These are phyloP conservation scores for Ophiostoma australiae DNA, from an alignment of 2,329 filamentous ascomycete genomes.

Conservation along the genomic window DNA sequence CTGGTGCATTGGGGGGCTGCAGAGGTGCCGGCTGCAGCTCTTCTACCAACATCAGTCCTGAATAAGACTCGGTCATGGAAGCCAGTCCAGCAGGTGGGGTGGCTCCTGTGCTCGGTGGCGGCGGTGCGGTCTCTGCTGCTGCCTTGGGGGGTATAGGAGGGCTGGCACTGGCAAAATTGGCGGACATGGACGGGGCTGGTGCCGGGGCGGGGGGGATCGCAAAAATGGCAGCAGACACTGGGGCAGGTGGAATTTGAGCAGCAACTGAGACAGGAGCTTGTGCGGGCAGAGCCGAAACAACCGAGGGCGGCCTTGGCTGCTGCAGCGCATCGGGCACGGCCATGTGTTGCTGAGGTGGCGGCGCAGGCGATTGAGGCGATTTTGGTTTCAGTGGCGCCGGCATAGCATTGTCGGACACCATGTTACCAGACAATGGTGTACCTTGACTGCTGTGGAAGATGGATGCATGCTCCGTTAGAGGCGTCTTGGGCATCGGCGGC, in stretches of 20 bases:
- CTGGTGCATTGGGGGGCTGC: neutral
- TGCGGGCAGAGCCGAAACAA: neutral
- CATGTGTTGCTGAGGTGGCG: neutral
- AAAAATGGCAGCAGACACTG: neutral
- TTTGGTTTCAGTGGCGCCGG: slow-evolving; percentile 18
- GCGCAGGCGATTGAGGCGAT: slow-evolving; percentile 11
- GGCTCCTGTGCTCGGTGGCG: neutral
- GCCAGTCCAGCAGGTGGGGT: neutral
- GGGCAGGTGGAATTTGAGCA: no score
- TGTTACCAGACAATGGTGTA: neutral
- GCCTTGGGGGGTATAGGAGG: neutral
- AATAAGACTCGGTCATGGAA: slow-evolving; percentile 30
- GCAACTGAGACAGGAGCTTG: neutral
- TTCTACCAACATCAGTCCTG: slow-evolving; percentile 33
- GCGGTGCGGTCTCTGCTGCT: neutral
- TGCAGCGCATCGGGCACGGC: neutral
- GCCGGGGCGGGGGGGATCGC: neutral
- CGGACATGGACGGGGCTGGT: neutral
- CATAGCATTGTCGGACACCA: slow-evolving; percentile 10
- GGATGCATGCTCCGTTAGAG: neutral
- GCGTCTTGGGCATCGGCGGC: slow-evolving; percentile 12
- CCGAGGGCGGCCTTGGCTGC: neutral
- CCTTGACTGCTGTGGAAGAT: neutral
- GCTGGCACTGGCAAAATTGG: slow-evolving; percentile 13
- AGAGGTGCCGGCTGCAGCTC: slow-evolving; percentile 15